Evolutionary conservation across 768 basidiomycete species (phyloP), one percentile per base, ranked within the genome.

Genomic region (Albatrellus ellisii): DNA sequence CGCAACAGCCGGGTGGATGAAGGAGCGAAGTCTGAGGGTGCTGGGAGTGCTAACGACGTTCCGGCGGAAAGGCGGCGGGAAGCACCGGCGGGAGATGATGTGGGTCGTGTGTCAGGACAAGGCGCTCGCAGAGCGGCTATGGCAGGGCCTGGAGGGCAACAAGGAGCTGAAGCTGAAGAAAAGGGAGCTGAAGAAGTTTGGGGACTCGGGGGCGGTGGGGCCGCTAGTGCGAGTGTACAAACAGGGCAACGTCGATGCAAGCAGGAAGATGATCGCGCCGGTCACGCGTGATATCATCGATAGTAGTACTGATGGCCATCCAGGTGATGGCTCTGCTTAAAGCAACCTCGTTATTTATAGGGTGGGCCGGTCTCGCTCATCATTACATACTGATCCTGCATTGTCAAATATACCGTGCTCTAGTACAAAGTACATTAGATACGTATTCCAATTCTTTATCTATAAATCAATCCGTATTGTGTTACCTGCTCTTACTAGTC

Each of bases 41-140:
- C 73, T 86, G 1, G 92, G 90, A 1, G 70, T 92, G 26, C 67
- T 97, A 32, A 92, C 89, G 4, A 72, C 77, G 0, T 94, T 75
- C 64, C 64, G 62, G 15, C 65, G 63, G 46, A 67, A 65, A 45
- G 62, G 60, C 37, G 65, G 65, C 29, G 67, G 67, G 31, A 82
- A 84, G 50, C 71, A 76, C 43, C 69, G 66, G 46, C 63, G 87
- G 33, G 79, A 88, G 62, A 62, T 77, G 59, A 59, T 79, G 42
- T 75, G 82, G 70, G 61, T 86, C 26, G 63, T 85, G 2, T 65
- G 73, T 4, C 57, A 47, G 32, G 59, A 66, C 4, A 45, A 51
- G 8, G 47, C 55, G 36, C 59, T 85, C 6, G 63, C 70, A n/a
- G 44, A 57, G 35, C 59, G 61, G 37, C 49, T 87, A 32, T 79